Percentiles rank a stretch among this genome's conserved stretches.
Conservation (phyloP, 805 yeast genomes). For the Candida chilensis region DNA sequence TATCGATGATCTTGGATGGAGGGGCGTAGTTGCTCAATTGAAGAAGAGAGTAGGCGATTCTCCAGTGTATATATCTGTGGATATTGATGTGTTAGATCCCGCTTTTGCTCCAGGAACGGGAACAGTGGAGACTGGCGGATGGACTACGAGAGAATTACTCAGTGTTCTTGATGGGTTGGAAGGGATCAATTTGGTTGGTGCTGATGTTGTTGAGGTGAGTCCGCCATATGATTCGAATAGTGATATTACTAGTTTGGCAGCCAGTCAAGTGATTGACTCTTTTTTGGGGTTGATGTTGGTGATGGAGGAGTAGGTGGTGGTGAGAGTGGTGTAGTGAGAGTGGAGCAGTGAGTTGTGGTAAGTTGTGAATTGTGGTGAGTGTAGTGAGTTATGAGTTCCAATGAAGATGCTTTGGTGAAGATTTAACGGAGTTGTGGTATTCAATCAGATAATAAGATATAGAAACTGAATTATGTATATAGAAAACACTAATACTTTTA, state of each 20-base stretch:
- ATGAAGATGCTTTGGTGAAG: not conserved
- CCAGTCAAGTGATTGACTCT: conserved; percentile 52
- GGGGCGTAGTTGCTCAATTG: conserved; percentile 24
- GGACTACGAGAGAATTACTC: conserved; percentile 57
- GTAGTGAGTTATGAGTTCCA: not conserved
- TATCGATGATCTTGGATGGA: conserved; percentile 28
- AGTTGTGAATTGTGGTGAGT: too few species aligned
- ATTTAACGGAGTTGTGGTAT: not conserved
- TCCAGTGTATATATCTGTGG: conserved; percentile 37
- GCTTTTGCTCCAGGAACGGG: conserved; percentile 75
- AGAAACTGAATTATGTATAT: too few species aligned
- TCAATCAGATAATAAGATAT: not conserved
- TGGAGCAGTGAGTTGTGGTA: too few species aligned
- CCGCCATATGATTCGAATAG: conserved; percentile 57
- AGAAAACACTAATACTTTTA: too few species aligned
- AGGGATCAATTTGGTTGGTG: conserved; percentile 58
- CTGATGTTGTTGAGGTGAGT: conserved; percentile 68
- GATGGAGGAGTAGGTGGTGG: conserved; percentile 4
- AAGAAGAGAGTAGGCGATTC: conserved; percentile 21
- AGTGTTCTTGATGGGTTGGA: conserved; percentile 50
- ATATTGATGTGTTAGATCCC: conserved; percentile 65
- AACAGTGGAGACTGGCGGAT: conserved; percentile 71
- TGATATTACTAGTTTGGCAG: conserved; percentile 55
- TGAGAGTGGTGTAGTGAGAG: too few species aligned
- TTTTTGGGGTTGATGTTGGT: conserved; percentile 35